Evolutionary conservation across 129 eudicot genomes (phyloP), one percentile per base, ranked within the genome.

Genomic region (Flaveria linearis): DNA sequence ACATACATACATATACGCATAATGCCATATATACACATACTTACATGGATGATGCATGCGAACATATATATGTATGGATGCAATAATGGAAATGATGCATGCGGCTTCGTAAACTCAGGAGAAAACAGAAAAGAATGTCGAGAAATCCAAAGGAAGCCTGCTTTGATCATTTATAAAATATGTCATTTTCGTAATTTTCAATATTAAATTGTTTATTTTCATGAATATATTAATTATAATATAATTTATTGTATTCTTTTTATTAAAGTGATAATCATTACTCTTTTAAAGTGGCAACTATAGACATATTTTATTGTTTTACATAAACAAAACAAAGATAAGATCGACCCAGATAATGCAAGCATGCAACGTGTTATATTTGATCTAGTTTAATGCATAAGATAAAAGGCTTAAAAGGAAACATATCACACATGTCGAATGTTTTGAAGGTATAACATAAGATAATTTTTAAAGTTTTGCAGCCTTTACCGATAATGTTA

Each of bases 91-190:
- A 56, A 7, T 42, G 41, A 36, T 36, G 41, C 41, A 36, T 5
- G 41, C 41, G 41, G 68, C 60, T 41, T 50, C 69, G 75, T 55
- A 77, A 70, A 68, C 57, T 30, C 52, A 57, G 55, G 76, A 51
- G 1, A 25, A 43, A 17, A 26, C 9, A 30, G 51, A n/a, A 69
- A 45, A 4, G 43, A 45, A 57, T 69, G 76, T 28, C 71, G 76
- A 28, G 23, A 68, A 57, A 78, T 46, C 69, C 82, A 69, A 78
- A 28, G 82, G 45, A 55, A n/a, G 81, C 76, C 61, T 25, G 75
- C 61, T 52, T 25, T 39, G 23, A 46, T 17, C 10, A 41, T 26
- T 72, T 3, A 18, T 55, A 36, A 36, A 0, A 52, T 51, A 52
- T 52, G 18, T 6, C 57, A 51, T 51, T 51, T 51, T 51, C 57